A percentile compares a stretch with the other conserved stretches of the same genome.
phyloP scores from a whole-genome alignment of 78 protist species.

The Dictyostelium brefeldianum region DNA sequence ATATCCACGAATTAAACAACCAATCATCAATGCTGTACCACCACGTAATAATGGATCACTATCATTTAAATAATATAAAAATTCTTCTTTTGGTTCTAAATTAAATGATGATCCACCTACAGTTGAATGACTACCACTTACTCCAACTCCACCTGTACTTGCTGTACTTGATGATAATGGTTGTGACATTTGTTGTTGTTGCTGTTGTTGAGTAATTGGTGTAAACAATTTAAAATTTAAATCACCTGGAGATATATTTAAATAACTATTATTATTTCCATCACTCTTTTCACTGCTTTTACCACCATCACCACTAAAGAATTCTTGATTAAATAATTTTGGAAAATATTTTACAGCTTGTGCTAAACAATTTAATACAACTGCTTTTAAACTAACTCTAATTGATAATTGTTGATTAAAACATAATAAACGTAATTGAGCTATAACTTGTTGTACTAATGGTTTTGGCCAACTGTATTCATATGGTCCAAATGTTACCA shows the following conservation, averaged over 20 bases:
- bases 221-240: constrained; percentile 51
- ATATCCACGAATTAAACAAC: constrained; percentile 64
- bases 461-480: constrained; percentile 70
- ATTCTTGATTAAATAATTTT: constrained; percentile 38
- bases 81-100: constrained; percentile 66
- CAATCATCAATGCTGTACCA: constrained; percentile 65
- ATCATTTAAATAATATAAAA: constrained; percentile 39
- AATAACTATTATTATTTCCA: not conserved
- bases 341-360: constrained; percentile 71
- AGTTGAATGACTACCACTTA: not conserved
- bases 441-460: constrained; percentile 13
- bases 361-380: constrained; percentile 55
- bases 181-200: constrained; percentile 1
- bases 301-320: not conserved
- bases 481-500: constrained; percentile 42
- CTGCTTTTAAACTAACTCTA: constrained; percentile 70
- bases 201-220: constrained; percentile 17
- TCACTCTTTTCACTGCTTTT: not conserved
- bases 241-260: constrained; percentile 24
- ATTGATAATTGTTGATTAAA: not conserved
- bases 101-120: not conserved
- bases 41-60: constrained; percentile 60
- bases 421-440: constrained; percentile 17
- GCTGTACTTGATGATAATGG: constrained; percentile 12
- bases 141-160: not conserved